Evolutionary conservation across 495 filamentous ascomycete genomes (phyloP).

Genomic region (Penicillium subrubescens): DNA sequence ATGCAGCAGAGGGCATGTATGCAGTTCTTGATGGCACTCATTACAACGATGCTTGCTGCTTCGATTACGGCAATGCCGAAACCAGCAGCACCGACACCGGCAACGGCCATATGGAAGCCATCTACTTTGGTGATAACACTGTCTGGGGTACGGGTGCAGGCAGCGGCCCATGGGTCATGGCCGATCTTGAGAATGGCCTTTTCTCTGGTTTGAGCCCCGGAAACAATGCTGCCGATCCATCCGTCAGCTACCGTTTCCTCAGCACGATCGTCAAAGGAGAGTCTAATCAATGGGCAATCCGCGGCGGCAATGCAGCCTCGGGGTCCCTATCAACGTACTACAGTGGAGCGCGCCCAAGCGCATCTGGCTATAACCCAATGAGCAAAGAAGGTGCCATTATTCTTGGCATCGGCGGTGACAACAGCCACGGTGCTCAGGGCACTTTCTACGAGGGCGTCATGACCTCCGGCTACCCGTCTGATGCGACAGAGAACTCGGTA

Average conservation of each 20-base stretch:
- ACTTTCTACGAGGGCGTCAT: conserved; percentile 65
- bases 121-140: conserved; percentile 56
- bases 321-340: conserved; percentile 58
- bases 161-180: conserved; percentile 62
- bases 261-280: conserved; percentile 55
- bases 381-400: conserved; percentile 62
- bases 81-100: conserved; percentile 55
- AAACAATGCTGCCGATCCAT: conserved; percentile 49
- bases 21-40: conserved; percentile 61
- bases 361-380: conserved; percentile 59
- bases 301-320: conserved; percentile 54
- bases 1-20: conserved; percentile 60
- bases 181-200: conserved; percentile 60
- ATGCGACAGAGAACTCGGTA: conserved; percentile 55
- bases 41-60: conserved; percentile 61
- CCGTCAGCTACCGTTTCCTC: conserved; percentile 52
- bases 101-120: conserved; percentile 62
- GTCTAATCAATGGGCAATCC: conserved; percentile 55
- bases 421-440: conserved; percentile 56
- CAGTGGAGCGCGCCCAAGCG: conserved; percentile 50
- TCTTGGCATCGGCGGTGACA: conserved; percentile 61
- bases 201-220: conserved; percentile 50
- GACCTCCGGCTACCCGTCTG: conserved; percentile 59
- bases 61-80: conserved; percentile 65
- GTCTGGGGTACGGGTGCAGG: conserved; percentile 55